Conservation (phyloP, 768 basidiomycete genomes). For the Coprinopsis sp. region DNA sequence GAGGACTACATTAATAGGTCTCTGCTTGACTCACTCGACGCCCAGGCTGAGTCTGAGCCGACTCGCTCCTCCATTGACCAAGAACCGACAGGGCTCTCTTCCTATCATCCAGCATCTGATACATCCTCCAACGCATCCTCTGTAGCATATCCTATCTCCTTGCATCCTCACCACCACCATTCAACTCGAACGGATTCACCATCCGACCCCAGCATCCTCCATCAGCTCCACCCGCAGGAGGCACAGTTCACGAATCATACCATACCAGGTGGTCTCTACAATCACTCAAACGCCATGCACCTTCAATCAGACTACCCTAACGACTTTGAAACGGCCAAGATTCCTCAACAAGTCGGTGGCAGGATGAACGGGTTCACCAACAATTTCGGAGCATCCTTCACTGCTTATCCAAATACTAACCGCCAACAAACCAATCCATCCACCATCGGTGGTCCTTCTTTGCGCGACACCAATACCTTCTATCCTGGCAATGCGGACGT, state of each 20-base stretch:
- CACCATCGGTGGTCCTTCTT: slow-evolving; percentile 28
- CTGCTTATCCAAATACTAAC: slow-evolving; percentile 37
- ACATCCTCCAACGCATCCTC: slow-evolving; percentile 55
- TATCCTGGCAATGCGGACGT: slow-evolving; percentile 30
- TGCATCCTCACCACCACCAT: slow-evolving; percentile 38
- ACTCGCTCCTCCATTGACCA: slow-evolving; percentile 48
- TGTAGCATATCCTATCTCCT: slow-evolving; percentile 48
- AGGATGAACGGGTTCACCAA: slow-evolving; percentile 34
- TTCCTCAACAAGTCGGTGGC: slow-evolving; percentile 24
- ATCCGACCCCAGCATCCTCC: slow-evolving; percentile 33
- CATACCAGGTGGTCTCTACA: slow-evolving; percentile 30
- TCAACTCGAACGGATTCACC: slow-evolving; percentile 48
- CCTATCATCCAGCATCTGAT: slow-evolving; percentile 47
- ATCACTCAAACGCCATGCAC: slow-evolving; percentile 34
- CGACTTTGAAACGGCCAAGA: slow-evolving; percentile 36
- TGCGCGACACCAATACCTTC: slow-evolving; percentile 30
- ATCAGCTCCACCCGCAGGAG: slow-evolving; percentile 31
- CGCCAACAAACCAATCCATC: slow-evolving; percentile 35
- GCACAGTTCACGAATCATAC: slow-evolving; percentile 29
- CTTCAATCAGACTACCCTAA: slow-evolving; percentile 32
- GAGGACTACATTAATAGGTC: slow-evolving; percentile 88
- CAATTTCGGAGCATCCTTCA: slow-evolving; percentile 32
- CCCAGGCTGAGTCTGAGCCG: slow-evolving; percentile 78
- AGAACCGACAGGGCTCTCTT: slow-evolving; percentile 41
- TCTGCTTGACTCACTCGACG: slow-evolving; percentile 77